Evolutionary conservation across 495 filamentous ascomycete species (phyloP).

Genomic region (Thermothielavioides terrestris): DNA sequence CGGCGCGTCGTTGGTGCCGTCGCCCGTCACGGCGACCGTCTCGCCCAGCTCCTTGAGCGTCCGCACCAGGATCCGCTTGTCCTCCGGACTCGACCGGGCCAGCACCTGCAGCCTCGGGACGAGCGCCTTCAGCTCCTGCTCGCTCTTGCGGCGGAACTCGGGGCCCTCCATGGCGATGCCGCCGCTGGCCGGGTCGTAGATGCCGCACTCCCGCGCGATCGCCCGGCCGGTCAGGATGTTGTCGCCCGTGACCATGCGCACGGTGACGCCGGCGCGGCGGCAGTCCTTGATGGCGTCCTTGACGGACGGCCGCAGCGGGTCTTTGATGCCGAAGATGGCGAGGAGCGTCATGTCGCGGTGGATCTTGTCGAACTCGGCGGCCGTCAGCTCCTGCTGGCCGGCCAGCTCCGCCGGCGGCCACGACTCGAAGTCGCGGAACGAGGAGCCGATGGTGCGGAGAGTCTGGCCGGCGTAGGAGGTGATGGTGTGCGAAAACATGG

Average conservation of each 20-base stretch:
- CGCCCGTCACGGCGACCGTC: conserved; percentile 78
- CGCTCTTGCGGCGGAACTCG: conserved; percentile 66
- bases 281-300: conserved; percentile 65
- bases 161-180: conserved; percentile 80
- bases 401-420: conserved; percentile 80
- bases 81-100: conserved; percentile 78
- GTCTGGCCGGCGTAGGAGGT: conserved; percentile 72
- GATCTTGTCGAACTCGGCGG: conserved; percentile 64
- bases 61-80: conserved; percentile 71
- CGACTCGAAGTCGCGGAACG: conserved; percentile 80
- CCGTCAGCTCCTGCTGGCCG: conserved; percentile 56
- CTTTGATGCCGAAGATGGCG: conserved; percentile 80
- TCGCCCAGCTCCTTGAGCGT: conserved; percentile 67
- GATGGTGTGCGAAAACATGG: conserved; percentile 57
- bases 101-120: conserved; percentile 73
- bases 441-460: conserved; percentile 75
- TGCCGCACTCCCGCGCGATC: conserved; percentile 80
- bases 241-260: conserved; percentile 89
- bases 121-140: conserved; percentile 57
- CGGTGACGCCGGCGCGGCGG: conserved; percentile 66
- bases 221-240: conserved; percentile 74
- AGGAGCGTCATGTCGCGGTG: conserved; percentile 65
- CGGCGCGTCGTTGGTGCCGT: conserved; percentile 85
- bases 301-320: conserved; percentile 77
- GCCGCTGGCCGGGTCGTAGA: conserved; percentile 61